Evolutionary conservation across 306 rosid genomes (phyloP).

Genomic region (Boehmeria nivea): DNA sequence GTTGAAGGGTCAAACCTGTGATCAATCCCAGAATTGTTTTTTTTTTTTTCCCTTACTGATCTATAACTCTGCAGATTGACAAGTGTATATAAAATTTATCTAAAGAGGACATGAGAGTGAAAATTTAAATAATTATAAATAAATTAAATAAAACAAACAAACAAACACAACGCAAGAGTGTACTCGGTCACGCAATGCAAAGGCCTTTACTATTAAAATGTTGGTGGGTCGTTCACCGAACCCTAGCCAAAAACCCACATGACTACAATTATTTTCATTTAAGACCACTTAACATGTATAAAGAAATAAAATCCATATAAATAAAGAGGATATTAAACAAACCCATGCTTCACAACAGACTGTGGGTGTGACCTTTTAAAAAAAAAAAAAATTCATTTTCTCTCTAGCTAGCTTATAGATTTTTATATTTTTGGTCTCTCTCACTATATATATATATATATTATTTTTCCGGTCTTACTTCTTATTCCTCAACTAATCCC

Average conservation of each 20-base stretch:
- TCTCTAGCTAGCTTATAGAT: not conserved
- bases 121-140: too few species aligned
- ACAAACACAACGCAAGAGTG: not conserved
- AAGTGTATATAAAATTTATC: too few species aligned
- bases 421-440: constrained; percentile 9
- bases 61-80: too few species aligned
- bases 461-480: too few species aligned
- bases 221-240: constrained; percentile 64
- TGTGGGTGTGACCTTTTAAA: constrained; percentile 6
- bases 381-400: not conserved
- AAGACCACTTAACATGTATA: not conserved
- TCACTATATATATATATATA: too few species aligned
- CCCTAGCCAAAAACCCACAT: constrained; percentile 47
- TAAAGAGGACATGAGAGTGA: too few species aligned
- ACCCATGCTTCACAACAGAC: constrained; percentile 9
- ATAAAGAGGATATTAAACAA: not conserved
- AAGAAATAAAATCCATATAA: not conserved
- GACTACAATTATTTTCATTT: constrained; percentile 28
- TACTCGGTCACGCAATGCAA: constrained; percentile 9
- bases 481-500: constrained; percentile 81
- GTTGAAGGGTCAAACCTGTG: constrained; percentile 54
- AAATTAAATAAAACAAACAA: not conserved
- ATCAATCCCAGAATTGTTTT: constrained; percentile 26
- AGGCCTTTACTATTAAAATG: constrained; percentile 27
- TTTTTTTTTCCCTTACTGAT: too few species aligned